Evolutionary conservation across 257 asterid species (phyloP).

Genomic region (Lavandula angustifolia): DNA sequence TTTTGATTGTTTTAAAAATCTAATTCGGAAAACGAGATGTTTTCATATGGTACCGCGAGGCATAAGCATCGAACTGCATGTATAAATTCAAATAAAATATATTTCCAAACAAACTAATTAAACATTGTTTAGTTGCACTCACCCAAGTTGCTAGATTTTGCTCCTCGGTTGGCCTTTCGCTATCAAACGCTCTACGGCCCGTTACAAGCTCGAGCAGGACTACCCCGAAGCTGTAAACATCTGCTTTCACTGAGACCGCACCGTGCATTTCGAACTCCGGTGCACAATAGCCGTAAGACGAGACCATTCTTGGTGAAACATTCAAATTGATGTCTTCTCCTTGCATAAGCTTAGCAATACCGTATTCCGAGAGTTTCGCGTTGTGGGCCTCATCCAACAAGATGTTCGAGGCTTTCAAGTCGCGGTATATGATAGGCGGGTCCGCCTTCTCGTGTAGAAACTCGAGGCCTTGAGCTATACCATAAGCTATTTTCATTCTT

Average conservation of each 20-base stretch:
- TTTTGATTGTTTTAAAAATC: neutral
- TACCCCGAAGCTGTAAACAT: conserved; percentile 82
- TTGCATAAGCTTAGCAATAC: conserved; percentile 74
- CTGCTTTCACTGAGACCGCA: conserved; percentile 68
- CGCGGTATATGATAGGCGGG: conserved; percentile 76
- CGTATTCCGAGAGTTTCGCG: conserved; percentile 74
- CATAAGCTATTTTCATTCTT: conserved; percentile 79
- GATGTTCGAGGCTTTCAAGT: conserved; percentile 65
- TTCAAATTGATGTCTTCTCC: conserved; percentile 56
- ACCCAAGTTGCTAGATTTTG: conserved; percentile 81
- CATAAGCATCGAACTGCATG: too few species aligned
- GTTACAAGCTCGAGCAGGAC: conserved; percentile 75
- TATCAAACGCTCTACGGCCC: conserved; percentile 77
- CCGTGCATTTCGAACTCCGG: conserved; percentile 79
- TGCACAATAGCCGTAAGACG: conserved; percentile 70
- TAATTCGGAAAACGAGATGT: too few species aligned
- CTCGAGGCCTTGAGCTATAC: conserved; percentile 79
- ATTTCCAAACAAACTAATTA: too few species aligned
- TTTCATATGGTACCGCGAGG: too few species aligned
- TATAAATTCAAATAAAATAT: too few species aligned
- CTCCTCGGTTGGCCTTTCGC: conserved; percentile 52
- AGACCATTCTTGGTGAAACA: conserved; percentile 58
- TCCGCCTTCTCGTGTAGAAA: conserved; percentile 79
- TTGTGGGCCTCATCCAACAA: conserved; percentile 56
- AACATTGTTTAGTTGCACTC: conserved; percentile 31